Base-by-base conservation (phyloP, 306 rosid species). In the Pachyrhizus erosus region DNA sequence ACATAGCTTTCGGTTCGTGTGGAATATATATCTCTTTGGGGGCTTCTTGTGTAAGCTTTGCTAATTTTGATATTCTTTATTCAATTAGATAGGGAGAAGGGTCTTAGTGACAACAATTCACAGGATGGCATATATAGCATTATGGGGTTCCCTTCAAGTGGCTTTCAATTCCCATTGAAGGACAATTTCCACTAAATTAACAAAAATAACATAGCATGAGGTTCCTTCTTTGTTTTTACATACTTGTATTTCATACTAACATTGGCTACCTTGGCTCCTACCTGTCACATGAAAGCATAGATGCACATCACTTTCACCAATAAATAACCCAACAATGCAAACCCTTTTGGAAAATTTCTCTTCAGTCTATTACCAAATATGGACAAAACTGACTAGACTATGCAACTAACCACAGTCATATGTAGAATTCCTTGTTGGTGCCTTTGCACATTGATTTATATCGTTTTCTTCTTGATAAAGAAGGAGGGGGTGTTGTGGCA, bases 21-120 rank as follows among this genome's bases (percentile, higher is more conserved):
- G 91, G 91, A 92, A 89, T 89, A 87, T 89, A 77, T 90, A 85
- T 81, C 91, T 80, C 84, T 84, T 78, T 75, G 52, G 87, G 87
- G 74, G 76, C 93, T 91, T 91, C 70, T 65, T 55, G 69, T 82
- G 62, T 49, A 85, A 88, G 89, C 89, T 62, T 84, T 88, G 72
- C 86, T 43, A 84, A 73, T 73, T 87, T 82, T 70, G 90, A 88
- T 92, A 89, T 89, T 82, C 82, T 87, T 74, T 88, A 72, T 80
- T 88, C 78, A 78, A 33, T 83, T 46, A 79, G 86, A 84, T 52
- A 58, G 83, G 66, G 37, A 74, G 86, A 87, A 66, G 79, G 86
- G 78, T 34, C 46, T 83, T 73, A 23, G 43, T 85, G 86, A 80
- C 70, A 90, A 90, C 75, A 87, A 82, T 48, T 87, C 90, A 87